Percentiles rank a stretch among this genome's conserved stretches.
These are phyloP conservation scores for Pleurotus citrinopileatus DNA, from an alignment of 768 basidiomycete species.

Conservation along the genomic window DNA sequence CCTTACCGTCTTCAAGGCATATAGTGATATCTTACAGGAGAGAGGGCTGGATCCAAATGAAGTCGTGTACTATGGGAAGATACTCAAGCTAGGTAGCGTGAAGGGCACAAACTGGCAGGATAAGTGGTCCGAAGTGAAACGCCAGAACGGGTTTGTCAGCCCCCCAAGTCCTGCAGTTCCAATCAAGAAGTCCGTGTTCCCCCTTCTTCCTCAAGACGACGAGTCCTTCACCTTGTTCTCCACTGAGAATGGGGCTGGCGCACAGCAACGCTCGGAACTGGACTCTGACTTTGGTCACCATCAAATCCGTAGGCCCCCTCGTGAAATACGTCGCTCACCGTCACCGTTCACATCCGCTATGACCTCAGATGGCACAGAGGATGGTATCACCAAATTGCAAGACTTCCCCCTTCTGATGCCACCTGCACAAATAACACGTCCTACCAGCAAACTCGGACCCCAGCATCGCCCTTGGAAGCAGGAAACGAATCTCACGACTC, in stretches of 20 bases:
- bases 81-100: slow-evolving; percentile 80
- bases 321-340: slow-evolving; percentile 3
- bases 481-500: slow-evolving; percentile 24
- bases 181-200: slow-evolving; percentile 5
- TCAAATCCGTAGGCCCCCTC: slow-evolving; percentile 10
- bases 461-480: background rate
- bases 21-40: slow-evolving; percentile 74
- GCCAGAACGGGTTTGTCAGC: slow-evolving; percentile 41
- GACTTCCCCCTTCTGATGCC: slow-evolving; percentile 9
- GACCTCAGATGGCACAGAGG: slow-evolving; percentile 2
- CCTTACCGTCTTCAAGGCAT: slow-evolving; percentile 79
- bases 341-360: background rate
- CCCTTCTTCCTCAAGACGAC: slow-evolving; percentile 23
- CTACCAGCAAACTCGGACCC: background rate
- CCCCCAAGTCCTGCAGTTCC: slow-evolving; percentile 5
- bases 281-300: slow-evolving; percentile 4
- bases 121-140: slow-evolving; percentile 76
- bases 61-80: slow-evolving; percentile 76
- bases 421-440: slow-evolving; percentile 2
- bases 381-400: background rate
- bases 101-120: slow-evolving; percentile 79
- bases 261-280: slow-evolving; percentile 10
- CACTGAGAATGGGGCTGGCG: slow-evolving; percentile 33
- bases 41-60: slow-evolving; percentile 78
- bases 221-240: slow-evolving; percentile 43